Percentiles rank a stretch among this genome's conserved stretches.
Conservation (phyloP, 163 green algal genomes). For the Volvox carteri region DNA sequence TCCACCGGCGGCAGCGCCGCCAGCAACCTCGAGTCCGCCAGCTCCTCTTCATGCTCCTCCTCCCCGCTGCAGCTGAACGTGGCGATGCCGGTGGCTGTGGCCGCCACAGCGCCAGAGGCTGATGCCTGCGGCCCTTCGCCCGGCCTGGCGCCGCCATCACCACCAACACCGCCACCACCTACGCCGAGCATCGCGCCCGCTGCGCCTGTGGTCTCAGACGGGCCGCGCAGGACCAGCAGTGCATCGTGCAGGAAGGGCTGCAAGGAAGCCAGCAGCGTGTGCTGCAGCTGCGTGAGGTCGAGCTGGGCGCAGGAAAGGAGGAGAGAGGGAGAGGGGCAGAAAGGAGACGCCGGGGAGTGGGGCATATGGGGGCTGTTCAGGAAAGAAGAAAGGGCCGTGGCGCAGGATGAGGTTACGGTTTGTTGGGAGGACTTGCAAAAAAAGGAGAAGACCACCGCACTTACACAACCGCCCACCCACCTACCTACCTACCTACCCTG, state of each 20-base stretch:
- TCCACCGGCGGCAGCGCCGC: conserved; percentile 28
- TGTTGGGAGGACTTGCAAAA: no score
- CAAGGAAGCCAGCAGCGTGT: conserved; percentile 40
- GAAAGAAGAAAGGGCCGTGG: not conserved
- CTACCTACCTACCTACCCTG: no score
- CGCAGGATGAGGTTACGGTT: no score
- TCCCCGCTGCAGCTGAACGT: no score
- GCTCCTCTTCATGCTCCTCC: conserved; percentile 33
- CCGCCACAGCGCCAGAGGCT: no score
- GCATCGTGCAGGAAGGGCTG: conserved; percentile 46
- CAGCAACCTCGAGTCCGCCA: conserved; percentile 14
- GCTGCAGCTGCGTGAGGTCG: conserved; percentile 45
- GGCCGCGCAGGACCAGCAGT: conserved; percentile 10
- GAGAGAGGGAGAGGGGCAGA: not conserved
- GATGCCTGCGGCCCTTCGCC: not conserved
- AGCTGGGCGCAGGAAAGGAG: conserved; percentile 15
- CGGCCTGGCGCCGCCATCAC: no score
- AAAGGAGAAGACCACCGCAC: not conserved
- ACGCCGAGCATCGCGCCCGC: not conserved
- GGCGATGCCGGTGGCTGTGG: no score
- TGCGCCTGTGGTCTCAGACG: not conserved
- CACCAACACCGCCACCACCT: not conserved
- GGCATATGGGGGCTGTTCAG: no score
- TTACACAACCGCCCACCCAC: no score
- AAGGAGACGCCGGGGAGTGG: no score